These are phyloP conservation scores for Pseudogymnoascus destructans DNA, from an alignment of 2,329 filamentous ascomycete species.

Conservation along the genomic window DNA sequence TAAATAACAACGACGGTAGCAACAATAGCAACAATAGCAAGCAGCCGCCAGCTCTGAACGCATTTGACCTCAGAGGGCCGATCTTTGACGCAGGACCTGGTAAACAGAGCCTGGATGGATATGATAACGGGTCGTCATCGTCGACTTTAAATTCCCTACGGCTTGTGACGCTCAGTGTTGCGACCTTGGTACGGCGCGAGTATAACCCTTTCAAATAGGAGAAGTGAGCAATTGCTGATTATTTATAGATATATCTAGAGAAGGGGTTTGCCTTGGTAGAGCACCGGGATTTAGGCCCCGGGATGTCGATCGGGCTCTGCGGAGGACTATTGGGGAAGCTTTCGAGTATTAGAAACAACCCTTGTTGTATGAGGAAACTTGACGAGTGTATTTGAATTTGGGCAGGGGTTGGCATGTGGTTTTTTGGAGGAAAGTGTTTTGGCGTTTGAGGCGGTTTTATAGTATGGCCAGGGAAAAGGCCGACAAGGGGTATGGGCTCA, in stretches of 20 bases:
- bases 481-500: background rate
- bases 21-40: background rate
- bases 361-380: background rate
- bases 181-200: conserved; percentile 24
- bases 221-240: background rate
- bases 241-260: conserved; percentile 20
- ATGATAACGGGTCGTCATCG: background rate
- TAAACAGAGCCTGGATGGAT: background rate
- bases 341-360: background rate
- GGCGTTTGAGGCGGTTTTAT: background rate
- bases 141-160: background rate
- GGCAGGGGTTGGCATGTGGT: background rate
- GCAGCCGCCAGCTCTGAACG: background rate
- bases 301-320: conserved; percentile 26
- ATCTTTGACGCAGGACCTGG: background rate
- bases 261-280: conserved; percentile 23
- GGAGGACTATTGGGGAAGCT: conserved; percentile 6
- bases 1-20: background rate
- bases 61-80: background rate
- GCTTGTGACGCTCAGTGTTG: conserved; percentile 17
- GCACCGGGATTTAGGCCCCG: conserved; percentile 22
- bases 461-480: background rate
- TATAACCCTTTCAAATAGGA: background rate
- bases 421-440: background rate
- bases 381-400: background rate